A percentile compares a stretch with the other conserved stretches of the same genome.
Conservation (phyloP, 768 basidiomycete genomes). For the Tricholoma furcatifolium region DNA sequence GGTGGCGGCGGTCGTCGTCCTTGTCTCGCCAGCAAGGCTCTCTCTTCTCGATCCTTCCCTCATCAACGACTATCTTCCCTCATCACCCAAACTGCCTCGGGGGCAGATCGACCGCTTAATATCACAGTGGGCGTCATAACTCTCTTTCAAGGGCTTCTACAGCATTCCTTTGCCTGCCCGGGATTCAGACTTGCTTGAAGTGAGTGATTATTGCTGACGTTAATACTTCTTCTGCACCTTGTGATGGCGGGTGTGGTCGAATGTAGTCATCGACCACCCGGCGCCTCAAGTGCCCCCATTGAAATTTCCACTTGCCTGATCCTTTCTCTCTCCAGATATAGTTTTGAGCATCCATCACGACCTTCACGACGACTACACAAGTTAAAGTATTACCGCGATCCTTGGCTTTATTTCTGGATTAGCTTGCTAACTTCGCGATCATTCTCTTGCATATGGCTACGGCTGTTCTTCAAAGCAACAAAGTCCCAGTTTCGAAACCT, state of each 20-base stretch:
- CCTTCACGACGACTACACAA: not conserved
- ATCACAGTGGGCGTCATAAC: not conserved
- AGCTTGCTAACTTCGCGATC: not conserved
- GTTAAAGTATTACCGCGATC: slow-evolving; percentile 5
- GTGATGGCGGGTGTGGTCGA: slow-evolving; percentile 5
- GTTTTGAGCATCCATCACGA: not conserved
- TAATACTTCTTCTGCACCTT: not conserved
- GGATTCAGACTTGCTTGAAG: not conserved
- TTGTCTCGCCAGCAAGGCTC: slow-evolving; percentile 7
- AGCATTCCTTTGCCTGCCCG: not conserved
- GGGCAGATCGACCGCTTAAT: not conserved
- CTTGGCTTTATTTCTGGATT: not conserved
- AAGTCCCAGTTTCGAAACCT: slow-evolving; percentile 39
- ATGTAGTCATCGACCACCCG: slow-evolving; percentile 9
- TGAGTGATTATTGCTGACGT: slow-evolving; percentile 4
- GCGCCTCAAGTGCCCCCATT: slow-evolving; percentile 6
- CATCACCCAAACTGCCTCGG: slow-evolving; percentile 3
- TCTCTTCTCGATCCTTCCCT: slow-evolving; percentile 1
- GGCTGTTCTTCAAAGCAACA: slow-evolving; percentile 36
- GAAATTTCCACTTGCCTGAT: not conserved
- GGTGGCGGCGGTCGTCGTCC: slow-evolving; percentile 11
- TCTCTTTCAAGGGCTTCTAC: slow-evolving; percentile 7
- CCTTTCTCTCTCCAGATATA: slow-evolving; percentile 9
- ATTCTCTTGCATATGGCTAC: slow-evolving; percentile 40
- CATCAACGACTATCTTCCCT: slow-evolving; percentile 7